Conservation (phyloP, 805 yeast genomes). For the Saccharomyces cerevisiae region DNA sequence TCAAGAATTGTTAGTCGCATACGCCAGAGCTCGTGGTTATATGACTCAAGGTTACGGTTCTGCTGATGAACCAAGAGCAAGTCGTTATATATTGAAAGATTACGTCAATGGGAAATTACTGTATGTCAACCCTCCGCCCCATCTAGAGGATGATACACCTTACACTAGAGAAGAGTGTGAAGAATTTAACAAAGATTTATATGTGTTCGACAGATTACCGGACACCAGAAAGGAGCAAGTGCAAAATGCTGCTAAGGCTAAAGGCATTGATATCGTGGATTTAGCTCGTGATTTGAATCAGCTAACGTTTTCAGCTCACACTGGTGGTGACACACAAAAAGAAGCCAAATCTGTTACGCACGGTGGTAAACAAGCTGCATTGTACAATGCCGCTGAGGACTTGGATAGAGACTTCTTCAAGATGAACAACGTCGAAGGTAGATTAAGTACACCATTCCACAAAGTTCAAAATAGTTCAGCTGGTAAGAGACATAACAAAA, state of each 20-base stretch:
- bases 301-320: slow-evolving; percentile 73
- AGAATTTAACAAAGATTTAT: slow-evolving; percentile 69
- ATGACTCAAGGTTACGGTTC: slow-evolving; percentile 96
- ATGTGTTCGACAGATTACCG: slow-evolving; percentile 56
- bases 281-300: slow-evolving; percentile 60
- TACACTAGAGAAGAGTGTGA: slow-evolving; percentile 43
- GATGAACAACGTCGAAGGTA: slow-evolving; percentile 57
- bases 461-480: slow-evolving; percentile 30
- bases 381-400: slow-evolving; percentile 70
- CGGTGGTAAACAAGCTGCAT: slow-evolving; percentile 78
- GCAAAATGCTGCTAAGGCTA: slow-evolving; percentile 48
- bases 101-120: slow-evolving; percentile 87
- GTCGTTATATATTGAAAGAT: slow-evolving; percentile 86
- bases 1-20: slow-evolving; percentile 79
- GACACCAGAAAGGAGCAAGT: slow-evolving; percentile 69
- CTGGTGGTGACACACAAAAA: slow-evolving; percentile 40
- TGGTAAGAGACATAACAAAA: slow-evolving; percentile 61
- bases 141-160: slow-evolving; percentile 46
- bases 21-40: slow-evolving; percentile 93
- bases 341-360: slow-evolving; percentile 50
- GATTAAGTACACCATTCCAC: slow-evolving; percentile 68
- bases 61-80: slow-evolving; percentile 93
- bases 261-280: slow-evolving; percentile 53
- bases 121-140: slow-evolving; percentile 85
- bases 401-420: slow-evolving; percentile 81